phyloP scores from a whole-genome alignment of 1,139 yeast genomes.

The Candida sp. region DNA sequence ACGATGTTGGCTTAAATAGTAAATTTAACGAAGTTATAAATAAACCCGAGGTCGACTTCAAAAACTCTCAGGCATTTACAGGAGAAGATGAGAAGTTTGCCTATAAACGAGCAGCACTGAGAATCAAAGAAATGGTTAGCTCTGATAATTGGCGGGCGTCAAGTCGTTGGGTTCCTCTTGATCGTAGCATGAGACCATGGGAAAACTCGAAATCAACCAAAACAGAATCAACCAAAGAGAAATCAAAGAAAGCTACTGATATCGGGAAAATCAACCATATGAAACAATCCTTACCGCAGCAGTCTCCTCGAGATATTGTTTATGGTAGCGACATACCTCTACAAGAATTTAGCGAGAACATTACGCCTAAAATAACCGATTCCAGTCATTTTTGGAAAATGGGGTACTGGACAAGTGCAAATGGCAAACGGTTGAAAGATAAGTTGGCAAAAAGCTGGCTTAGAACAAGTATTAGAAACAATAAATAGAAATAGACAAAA shows the following conservation, averaged over 20 bases:
- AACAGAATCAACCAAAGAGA: background rate
- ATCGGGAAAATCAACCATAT: background rate
- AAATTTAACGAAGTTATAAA: conserved; percentile 27
- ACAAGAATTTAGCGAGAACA: conserved; percentile 20
- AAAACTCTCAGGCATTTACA: conserved; percentile 56
- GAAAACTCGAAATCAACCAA: conserved; percentile 21
- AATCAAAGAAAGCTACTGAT: background rate
- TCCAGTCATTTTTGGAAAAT: conserved; percentile 62
- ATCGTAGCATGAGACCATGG: conserved; percentile 58
- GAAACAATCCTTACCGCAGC: background rate
- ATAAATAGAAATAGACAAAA: background rate
- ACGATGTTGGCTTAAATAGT: conserved; percentile 42
- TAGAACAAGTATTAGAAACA: conserved; percentile 8
- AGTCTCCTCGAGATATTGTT: conserved; percentile 13
- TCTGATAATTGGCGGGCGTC: conserved; percentile 49
- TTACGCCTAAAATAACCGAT: conserved; percentile 48
- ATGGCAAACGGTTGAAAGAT: conserved; percentile 48
- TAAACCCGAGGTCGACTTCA: conserved; percentile 28
- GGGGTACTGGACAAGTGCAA: conserved; percentile 53
- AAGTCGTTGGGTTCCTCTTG: conserved; percentile 55
- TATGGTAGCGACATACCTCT: conserved; percentile 21
- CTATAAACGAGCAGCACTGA: conserved; percentile 65
- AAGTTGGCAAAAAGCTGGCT: conserved; percentile 42
- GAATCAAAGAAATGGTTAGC: conserved; percentile 66
- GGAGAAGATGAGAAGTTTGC: conserved; percentile 82